These are phyloP conservation scores for Oldenlandia corymbosa DNA, from an alignment of 257 asterid species.

Conservation along the genomic window DNA sequence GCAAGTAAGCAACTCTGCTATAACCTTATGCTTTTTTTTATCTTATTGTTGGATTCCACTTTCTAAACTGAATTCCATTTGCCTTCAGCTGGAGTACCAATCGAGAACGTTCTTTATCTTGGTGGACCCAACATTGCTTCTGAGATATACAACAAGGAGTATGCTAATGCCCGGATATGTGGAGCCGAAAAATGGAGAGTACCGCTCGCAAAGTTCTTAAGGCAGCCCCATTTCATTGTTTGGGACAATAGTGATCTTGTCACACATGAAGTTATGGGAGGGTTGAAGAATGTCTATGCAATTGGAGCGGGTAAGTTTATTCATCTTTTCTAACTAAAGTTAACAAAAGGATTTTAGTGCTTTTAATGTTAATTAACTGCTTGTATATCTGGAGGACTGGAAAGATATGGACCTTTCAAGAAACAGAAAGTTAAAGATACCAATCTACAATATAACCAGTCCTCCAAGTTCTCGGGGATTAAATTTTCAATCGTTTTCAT, in stretches of 20 bases:
- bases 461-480: not conserved
- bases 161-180: conserved; percentile 90
- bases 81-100: conserved; percentile 56
- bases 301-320: conserved; percentile 74
- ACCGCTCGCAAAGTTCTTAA: conserved; percentile 66
- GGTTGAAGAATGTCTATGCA: conserved; percentile 83
- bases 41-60: conserved; percentile 6
- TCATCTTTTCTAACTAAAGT: not conserved
- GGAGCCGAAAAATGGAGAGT: conserved; percentile 78
- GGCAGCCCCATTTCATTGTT: conserved; percentile 80
- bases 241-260: conserved; percentile 90
- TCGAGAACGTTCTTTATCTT: conserved; percentile 74
- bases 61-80: conserved; percentile 2
- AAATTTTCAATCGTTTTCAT: no score
- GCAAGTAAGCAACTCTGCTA: conserved; percentile 56
- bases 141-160: conserved; percentile 80
- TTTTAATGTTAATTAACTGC: no score
- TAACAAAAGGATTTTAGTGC: not conserved
- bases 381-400: no score
- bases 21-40: not conserved
- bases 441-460: not conserved
- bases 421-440: not conserved
- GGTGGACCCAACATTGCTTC: conserved; percentile 95
- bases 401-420: no score
- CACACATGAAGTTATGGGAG: conserved; percentile 96